These are phyloP conservation scores for Fusarium palustre DNA, from an alignment of 2,329 filamentous ascomycete genomes.

Conservation along the genomic window DNA sequence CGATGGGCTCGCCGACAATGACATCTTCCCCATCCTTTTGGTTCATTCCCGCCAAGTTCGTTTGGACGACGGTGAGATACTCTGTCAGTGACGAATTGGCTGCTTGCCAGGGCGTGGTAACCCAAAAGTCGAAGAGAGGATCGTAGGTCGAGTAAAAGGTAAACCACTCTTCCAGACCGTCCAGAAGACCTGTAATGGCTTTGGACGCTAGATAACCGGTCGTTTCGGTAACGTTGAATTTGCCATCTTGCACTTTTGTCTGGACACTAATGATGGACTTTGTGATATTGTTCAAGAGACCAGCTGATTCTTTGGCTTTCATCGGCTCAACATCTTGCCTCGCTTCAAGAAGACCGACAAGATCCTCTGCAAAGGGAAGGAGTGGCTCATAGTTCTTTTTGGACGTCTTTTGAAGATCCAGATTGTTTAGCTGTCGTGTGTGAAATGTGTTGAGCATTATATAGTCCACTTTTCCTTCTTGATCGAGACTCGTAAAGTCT, in stretches of 20 bases:
- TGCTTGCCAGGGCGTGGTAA: constrained; percentile 29
- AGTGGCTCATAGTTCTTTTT: constrained; percentile 10
- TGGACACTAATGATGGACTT: constrained; percentile 22
- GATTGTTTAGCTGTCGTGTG: constrained; percentile 26
- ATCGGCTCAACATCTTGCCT: constrained; percentile 35
- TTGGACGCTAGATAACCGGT: constrained; percentile 27
- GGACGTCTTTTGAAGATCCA: constrained; percentile 10
- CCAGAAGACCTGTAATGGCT: constrained; percentile 13
- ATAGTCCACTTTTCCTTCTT: constrained; percentile 34
- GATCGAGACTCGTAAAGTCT: constrained; percentile 23
- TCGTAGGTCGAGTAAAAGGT: constrained; percentile 34
- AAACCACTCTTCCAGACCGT: constrained; percentile 25
- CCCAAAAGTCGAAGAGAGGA: constrained; percentile 35
- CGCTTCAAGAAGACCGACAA: constrained; percentile 24
- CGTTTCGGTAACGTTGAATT: constrained; percentile 30
- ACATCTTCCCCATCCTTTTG: constrained; percentile 13
- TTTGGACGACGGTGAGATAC: constrained; percentile 23
- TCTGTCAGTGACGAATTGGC: not conserved
- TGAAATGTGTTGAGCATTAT: constrained; percentile 35
- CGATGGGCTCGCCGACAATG: constrained; percentile 30
- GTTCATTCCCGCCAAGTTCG: constrained; percentile 22
- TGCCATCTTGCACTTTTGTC: constrained; percentile 11
- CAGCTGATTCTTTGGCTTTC: constrained; percentile 24
- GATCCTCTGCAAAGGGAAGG: constrained; percentile 6
- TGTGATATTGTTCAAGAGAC: constrained; percentile 20